phyloP scores from a whole-genome alignment of 1,139 yeast genomes.

The Nadsonia commutata region DNA sequence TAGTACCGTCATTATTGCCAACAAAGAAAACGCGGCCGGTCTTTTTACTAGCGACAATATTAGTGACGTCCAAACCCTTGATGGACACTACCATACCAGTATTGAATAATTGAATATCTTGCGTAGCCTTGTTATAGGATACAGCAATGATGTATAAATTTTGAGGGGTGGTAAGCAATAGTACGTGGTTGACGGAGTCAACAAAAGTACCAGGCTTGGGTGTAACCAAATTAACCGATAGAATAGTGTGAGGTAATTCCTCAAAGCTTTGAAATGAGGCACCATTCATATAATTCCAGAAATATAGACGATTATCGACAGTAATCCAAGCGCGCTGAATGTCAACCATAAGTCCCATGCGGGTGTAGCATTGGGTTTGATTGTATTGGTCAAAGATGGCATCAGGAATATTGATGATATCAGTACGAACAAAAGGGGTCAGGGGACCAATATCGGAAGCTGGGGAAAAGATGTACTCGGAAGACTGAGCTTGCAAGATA shows the following conservation, averaged over 20 bases:
- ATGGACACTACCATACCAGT: conserved; percentile 72
- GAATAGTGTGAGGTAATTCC: conserved; percentile 64
- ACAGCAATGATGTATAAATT: conserved; percentile 70
- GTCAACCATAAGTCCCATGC: conserved; percentile 75
- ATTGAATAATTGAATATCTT: conserved; percentile 57
- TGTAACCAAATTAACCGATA: conserved; percentile 58
- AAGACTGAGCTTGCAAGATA: conserved; percentile 17
- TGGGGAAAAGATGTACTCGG: conserved; percentile 15
- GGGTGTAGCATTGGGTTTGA: conserved; percentile 49
- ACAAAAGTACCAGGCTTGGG: conserved; percentile 77
- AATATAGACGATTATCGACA: conserved; percentile 62
- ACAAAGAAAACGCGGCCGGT: conserved; percentile 75
- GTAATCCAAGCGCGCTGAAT: conserved; percentile 80
- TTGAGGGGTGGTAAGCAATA: conserved; percentile 67
- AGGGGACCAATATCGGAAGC: conserved; percentile 26
- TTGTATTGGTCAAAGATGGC: conserved; percentile 64
- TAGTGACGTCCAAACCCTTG: conserved; percentile 62
- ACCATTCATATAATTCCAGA: conserved; percentile 66
- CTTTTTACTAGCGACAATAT: conserved; percentile 41
- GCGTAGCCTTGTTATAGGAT: conserved; percentile 35
- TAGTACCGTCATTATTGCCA: conserved; percentile 61
- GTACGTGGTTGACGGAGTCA: conserved; percentile 53
- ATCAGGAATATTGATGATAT: conserved; percentile 66
- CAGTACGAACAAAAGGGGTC: conserved; percentile 64
- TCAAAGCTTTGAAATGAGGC: conserved; percentile 70